Base-by-base conservation (phyloP, 768 basidiomycete species). In the Russula compacta region DNA sequence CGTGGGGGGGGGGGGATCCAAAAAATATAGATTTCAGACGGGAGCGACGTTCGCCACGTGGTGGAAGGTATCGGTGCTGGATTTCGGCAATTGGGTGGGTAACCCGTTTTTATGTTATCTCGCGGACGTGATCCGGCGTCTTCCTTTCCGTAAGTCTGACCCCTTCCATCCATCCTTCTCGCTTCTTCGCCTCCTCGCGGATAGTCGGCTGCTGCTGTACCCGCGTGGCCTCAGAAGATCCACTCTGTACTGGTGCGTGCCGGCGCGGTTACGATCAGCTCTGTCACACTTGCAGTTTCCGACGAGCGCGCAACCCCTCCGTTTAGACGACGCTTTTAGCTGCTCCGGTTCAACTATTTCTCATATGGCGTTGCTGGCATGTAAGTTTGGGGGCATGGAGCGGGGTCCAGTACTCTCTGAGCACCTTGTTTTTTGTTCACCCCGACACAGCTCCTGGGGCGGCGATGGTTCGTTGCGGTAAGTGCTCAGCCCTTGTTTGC, bases 341-440 rank as follows among this genome's bases (percentile, higher is more conserved):
- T 1, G 60, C 66, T 10, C 70, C 70, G 0, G 65, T 71, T n/a
- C 70, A 71, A 52, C 61, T 61, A 1, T 71, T 71, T 53, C 61
- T 69, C 11, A 69, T 66, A 33, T 68, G 69, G 67, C 63, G 70
- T 29, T 71, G 70, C 59, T 71, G 70, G 70, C 56, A 58, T 35
- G 70, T 71, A 29, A 24, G 68, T 52, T 48, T 47, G 15, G 8
- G 17, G 15, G 19, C 6, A n/a, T 17, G 15, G 2, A 29, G 15
- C 33, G 29, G 14, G 17, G 19, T 1, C 29, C 15, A 9, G 1
- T 35, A 8, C 15, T 7, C 46, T 54, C 47, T 35, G 3, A 21
- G 46, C 39, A 12, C 6, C 33, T 38, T 35, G 24, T 19, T 36
- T 32, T 40, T 35, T 15, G 29, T 42, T 40, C 39, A 2, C n/a